phyloP scores from a whole-genome alignment of 2,329 filamentous ascomycete genomes.

The Xylaria sp. region DNA sequence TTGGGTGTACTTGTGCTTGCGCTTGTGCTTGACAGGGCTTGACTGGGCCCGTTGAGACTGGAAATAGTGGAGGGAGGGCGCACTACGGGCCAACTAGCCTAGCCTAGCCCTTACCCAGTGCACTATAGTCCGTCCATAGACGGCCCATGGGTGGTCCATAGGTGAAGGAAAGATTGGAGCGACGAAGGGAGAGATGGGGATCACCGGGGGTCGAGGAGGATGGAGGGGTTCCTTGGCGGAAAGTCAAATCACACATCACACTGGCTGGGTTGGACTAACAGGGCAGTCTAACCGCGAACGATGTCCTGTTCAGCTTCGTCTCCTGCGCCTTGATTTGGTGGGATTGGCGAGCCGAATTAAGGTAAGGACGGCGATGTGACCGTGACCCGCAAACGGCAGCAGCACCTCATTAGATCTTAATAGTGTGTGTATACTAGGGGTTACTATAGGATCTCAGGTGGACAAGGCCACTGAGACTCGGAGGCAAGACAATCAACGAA shows the following conservation, averaged over 20 bases:
- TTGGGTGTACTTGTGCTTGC: background rate
- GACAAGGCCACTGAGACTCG: conserved; percentile 11
- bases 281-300: conserved; percentile 17
- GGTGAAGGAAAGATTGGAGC: conserved; percentile 27
- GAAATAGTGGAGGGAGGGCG: conserved; percentile 40
- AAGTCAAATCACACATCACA: conserved; percentile 14
- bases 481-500: background rate
- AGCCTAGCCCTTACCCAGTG: conserved; percentile 39
- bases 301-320: conserved; percentile 23
- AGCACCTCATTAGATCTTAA: conserved; percentile 10
- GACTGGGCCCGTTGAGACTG: conserved; percentile 33
- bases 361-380: conserved; percentile 27
- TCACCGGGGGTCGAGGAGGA: conserved; percentile 16
- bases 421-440: background rate
- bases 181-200: conserved; percentile 27
- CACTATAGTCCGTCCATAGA: conserved; percentile 14
- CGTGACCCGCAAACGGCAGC: conserved; percentile 28
- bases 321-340: conserved; percentile 27
- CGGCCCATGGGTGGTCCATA: too few species aligned
- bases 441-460: background rate
- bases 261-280: conserved; percentile 8
- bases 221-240: conserved; percentile 36
- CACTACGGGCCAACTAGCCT: conserved; percentile 36
- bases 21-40: conserved; percentile 22
- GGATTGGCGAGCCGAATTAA: conserved; percentile 18